Evolutionary conservation across 2,329 filamentous ascomycete genomes (phyloP), one percentile per base, ranked within the genome.

Genomic region (Ascocoryne sarcoides): DNA sequence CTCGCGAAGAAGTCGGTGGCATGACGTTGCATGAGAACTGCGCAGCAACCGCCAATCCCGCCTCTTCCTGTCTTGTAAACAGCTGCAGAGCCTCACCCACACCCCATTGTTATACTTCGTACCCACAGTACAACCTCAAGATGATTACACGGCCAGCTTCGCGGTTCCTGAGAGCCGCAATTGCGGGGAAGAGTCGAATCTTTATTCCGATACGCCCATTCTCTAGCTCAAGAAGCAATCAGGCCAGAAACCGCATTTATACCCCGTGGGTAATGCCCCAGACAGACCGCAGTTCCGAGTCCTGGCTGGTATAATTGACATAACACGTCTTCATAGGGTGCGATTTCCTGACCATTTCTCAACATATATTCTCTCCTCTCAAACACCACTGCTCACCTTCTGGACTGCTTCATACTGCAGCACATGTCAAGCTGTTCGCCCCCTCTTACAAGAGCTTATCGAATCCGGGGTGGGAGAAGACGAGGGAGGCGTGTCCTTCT

Each of bases 391-490:
- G n/a, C 54, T 79, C 40, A 77, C 74, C 1, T 61, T 79, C 30
- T 80, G 75, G 75, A 76, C 73, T 0, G 66, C 75, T 1, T 71
- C 71, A 5, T 78, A 68, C 62, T 79, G 75, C 56, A 59, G 67
- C 4, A 70, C 72, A 12, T 79, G 75, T 57, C 65, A 63, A 33
- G 56, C 59, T 21, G 64, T 78, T 17, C 60, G 62, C 4, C 75
- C 75, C 3, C 57, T 76, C 9, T 37, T 79, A 4, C 55, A 55
- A 10, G 61, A 65, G 9, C 63, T 78, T 21, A 63, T 66, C 50
- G 23, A 26, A 12, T 42, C 46, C 7, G 54, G 52, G 2, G 63
- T 71, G 2, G 74, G 74, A 42, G 71, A 76, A 58, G 62, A 60
- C 1, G 68, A 75, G 54, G 74, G 73, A 49, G 74, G 73, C 18